A percentile compares a stretch with the other conserved stretches of the same genome.
Evolutionary conservation across 768 basidiomycete species (phyloP).

Genomic region (Trichaptum fuscoviolaceum): DNA sequence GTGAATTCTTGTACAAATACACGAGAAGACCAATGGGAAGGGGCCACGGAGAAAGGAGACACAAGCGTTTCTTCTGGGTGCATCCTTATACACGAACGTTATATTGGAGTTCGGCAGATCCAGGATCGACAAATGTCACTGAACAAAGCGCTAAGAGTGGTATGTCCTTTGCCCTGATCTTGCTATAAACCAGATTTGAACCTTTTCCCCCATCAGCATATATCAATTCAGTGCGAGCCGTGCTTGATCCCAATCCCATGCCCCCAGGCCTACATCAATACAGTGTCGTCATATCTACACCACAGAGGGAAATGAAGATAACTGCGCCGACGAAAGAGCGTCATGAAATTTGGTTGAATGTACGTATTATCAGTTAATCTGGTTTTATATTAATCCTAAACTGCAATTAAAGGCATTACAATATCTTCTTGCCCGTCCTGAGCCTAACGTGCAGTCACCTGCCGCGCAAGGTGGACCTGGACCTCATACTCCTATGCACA

Average conservation of each 20-base stretch:
- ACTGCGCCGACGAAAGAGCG: constrained; percentile 94
- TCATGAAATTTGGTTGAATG: constrained; percentile 95
- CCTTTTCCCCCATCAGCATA: constrained; percentile 53
- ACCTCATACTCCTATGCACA: neutral
- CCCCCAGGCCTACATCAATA: constrained; percentile 91
- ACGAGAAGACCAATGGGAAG: constrained; percentile 86
- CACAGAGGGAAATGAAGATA: constrained; percentile 96
- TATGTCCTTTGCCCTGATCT: constrained; percentile 39
- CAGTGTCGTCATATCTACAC: constrained; percentile 88
- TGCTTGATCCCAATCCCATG: constrained; percentile 94
- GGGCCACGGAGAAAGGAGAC: constrained; percentile 83
- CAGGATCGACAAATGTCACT: constrained; percentile 79
- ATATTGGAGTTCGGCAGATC: constrained; percentile 96
- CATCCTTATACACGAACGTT: constrained; percentile 98
- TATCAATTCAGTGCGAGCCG: constrained; percentile 85
- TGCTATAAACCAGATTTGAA: neutral
- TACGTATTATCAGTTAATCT: constrained; percentile 31
- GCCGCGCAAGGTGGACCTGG: constrained; percentile 10
- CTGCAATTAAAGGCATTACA: constrained; percentile 65
- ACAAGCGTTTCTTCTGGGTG: constrained; percentile 99
- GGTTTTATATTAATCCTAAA: constrained; percentile 12
- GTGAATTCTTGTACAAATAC: constrained; percentile 98
- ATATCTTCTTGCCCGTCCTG: constrained; percentile 80
- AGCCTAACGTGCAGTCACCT: constrained; percentile 22
- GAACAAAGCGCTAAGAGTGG: constrained; percentile 97